A percentile compares a stretch with the other conserved stretches of the same genome.
These are phyloP conservation scores for Hemisphaericaspora xylanilytica DNA, from an alignment of 1,139 yeast species.

Conservation along the genomic window DNA sequence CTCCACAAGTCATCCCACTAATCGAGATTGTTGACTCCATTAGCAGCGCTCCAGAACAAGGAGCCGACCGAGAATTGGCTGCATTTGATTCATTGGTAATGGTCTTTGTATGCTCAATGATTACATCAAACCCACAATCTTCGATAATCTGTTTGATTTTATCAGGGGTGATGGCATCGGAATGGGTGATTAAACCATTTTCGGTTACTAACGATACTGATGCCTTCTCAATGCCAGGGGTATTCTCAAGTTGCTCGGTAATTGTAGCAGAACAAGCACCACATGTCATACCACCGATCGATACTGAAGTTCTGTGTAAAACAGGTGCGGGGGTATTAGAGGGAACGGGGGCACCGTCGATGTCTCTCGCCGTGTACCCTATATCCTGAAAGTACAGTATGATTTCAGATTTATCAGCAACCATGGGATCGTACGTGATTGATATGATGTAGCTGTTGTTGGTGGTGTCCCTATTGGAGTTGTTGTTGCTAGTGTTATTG, in stretches of 20 bases:
- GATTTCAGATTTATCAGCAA: too few species aligned
- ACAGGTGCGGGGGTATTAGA: background rate
- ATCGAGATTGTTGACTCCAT: slow-evolving; percentile 32
- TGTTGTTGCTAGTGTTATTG: too few species aligned
- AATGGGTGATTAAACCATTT: slow-evolving; percentile 29
- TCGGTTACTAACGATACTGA: slow-evolving; percentile 37
- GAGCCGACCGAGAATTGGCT: background rate
- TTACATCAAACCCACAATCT: slow-evolving; percentile 42
- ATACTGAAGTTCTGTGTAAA: slow-evolving; percentile 11
- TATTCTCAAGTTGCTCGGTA: slow-evolving; percentile 24
- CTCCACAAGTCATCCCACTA: slow-evolving; percentile 85
- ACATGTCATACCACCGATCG: slow-evolving; percentile 36
- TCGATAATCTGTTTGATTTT: slow-evolving; percentile 27
- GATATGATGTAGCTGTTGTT: too few species aligned
- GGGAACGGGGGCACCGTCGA: background rate
- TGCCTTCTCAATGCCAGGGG: slow-evolving; percentile 25
- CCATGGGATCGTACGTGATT: too few species aligned
- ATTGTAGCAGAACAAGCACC: slow-evolving; percentile 45
- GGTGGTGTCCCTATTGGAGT: too few species aligned
- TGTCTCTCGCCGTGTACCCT: background rate
- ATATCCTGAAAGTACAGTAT: too few species aligned
- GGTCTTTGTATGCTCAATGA: slow-evolving; percentile 11
- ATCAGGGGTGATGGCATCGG: slow-evolving; percentile 7
- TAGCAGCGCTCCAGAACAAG: background rate
- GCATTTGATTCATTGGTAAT: background rate